These are phyloP conservation scores for Handroanthus guayacan DNA, from an alignment of 257 asterid genomes.

Conservation along the genomic window DNA sequence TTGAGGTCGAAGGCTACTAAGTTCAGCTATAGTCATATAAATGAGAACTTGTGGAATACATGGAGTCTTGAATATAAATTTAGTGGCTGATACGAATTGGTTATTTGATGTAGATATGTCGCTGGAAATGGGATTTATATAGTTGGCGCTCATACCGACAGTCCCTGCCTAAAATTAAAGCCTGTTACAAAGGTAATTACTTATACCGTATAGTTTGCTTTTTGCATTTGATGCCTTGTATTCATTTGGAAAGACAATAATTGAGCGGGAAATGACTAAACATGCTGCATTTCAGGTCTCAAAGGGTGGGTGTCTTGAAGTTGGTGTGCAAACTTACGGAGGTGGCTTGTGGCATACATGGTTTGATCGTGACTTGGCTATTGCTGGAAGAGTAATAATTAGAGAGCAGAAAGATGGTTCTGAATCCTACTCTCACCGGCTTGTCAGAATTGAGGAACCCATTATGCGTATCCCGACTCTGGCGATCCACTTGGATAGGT, in stretches of 20 bases:
- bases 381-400: slow-evolving; percentile 89
- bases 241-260: background rate
- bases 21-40: background rate
- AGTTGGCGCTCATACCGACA: slow-evolving; percentile 96
- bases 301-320: slow-evolving; percentile 91
- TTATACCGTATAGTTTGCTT: background rate
- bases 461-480: slow-evolving; percentile 95
- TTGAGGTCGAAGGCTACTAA: background rate
- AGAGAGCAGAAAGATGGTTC: slow-evolving; percentile 68
- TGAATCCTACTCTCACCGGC: slow-evolving; percentile 66
- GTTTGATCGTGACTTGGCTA: slow-evolving; percentile 93
- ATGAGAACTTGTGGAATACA: background rate
- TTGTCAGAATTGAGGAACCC: slow-evolving; percentile 82
- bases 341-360: slow-evolving; percentile 99
- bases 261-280: background rate
- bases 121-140: slow-evolving; percentile 88
- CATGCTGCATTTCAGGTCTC: slow-evolving; percentile 56
- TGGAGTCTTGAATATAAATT: background rate
- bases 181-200: slow-evolving; percentile 78
- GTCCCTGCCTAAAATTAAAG: slow-evolving; percentile 88
- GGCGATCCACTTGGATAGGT: slow-evolving; percentile 98
- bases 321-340: slow-evolving; percentile 95
- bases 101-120: slow-evolving; percentile 59
- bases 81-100: slow-evolving; percentile 28
- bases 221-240: background rate